These are phyloP conservation scores for Fraxinus velutina DNA, from an alignment of 305 asterid genomes.

Conservation along the genomic window DNA sequence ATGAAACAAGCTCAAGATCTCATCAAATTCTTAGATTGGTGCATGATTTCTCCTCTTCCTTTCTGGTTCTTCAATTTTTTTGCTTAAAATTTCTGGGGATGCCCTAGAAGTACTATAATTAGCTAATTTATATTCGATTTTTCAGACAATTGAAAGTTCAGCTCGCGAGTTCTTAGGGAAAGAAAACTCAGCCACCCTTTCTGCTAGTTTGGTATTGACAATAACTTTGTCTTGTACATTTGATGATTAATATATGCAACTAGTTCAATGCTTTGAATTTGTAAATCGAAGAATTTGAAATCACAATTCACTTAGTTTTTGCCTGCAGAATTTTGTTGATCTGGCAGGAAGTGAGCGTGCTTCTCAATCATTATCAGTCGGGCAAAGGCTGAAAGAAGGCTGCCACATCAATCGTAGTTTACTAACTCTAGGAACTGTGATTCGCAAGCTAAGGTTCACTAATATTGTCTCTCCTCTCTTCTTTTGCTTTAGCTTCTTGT, in stretches of 20 bases:
- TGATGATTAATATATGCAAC: slow-evolving; percentile 3
- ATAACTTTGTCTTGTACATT: background rate
- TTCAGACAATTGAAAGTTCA: slow-evolving; percentile 91
- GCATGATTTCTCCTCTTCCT: slow-evolving; percentile 18
- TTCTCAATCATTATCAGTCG: slow-evolving; percentile 83
- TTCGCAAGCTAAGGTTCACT: slow-evolving; percentile 31
- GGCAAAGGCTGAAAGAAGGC: slow-evolving; percentile 94
- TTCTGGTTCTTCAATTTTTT: background rate
- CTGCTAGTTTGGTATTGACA: slow-evolving; percentile 44
- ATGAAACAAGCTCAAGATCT: slow-evolving; percentile 92
- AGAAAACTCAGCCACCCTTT: slow-evolving; percentile 87
- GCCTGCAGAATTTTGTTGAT: slow-evolving; percentile 90
- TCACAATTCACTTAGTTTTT: background rate
- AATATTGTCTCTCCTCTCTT: slow-evolving; percentile 1
- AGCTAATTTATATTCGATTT: slow-evolving; percentile 21
- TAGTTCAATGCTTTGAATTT: slow-evolving; percentile 15
- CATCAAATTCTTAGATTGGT: slow-evolving; percentile 98
- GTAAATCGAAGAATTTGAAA: background rate
- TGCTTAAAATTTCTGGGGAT: background rate
- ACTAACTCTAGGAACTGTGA: slow-evolving; percentile 33
- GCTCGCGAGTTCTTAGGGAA: slow-evolving; percentile 91
- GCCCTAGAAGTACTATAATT: background rate
- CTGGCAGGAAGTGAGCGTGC: slow-evolving; percentile 97
- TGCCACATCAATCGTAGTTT: slow-evolving; percentile 50
- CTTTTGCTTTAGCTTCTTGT: slow-evolving; percentile 7